phyloP scores from a whole-genome alignment of 495 filamentous ascomycete genomes.

The Saxophila tyrrhenica region DNA sequence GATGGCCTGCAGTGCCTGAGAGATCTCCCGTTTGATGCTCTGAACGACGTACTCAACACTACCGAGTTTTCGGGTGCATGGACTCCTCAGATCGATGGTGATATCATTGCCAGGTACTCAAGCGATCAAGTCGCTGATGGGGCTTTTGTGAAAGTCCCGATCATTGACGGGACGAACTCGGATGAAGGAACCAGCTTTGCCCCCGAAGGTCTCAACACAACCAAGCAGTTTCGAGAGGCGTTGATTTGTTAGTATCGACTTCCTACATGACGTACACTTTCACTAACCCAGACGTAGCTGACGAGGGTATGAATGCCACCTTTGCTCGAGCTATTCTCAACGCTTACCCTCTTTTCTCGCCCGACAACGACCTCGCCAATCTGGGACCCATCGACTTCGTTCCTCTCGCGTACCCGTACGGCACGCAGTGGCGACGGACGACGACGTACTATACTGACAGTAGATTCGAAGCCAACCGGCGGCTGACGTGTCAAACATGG shows the following conservation, averaged over 20 bases:
- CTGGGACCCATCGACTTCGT: too few relatives aligned
- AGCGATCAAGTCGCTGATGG: conserved; percentile 29
- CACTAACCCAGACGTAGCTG: conserved; percentile 41
- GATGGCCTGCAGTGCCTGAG: conserved; percentile 38
- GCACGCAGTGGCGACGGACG: conserved; percentile 43
- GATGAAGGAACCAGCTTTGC: conserved; percentile 55
- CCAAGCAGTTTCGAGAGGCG: conserved; percentile 35
- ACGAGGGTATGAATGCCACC: too few relatives aligned
- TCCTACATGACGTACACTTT: conserved; percentile 20
- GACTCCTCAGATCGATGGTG: conserved; percentile 2
- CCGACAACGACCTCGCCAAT: conserved; percentile 6
- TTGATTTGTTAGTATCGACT: too few relatives aligned
- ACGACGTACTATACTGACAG: conserved; percentile 35
- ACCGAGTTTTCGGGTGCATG: too few relatives aligned
- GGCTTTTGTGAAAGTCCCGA: conserved; percentile 43
- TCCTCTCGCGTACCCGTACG: conserved; percentile 31
- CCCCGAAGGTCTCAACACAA: conserved; percentile 34
- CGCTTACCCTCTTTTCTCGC: conserved; percentile 26
- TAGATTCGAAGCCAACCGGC: conserved; percentile 44
- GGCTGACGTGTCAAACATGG: conserved; percentile 45
- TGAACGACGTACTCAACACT: conserved; percentile 45
- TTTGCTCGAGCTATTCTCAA: conserved; percentile 35
- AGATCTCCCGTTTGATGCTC: conserved; percentile 42
- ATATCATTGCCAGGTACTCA: too few relatives aligned
- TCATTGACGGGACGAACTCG: conserved; percentile 47